phyloP scores from a whole-genome alignment of 495 filamentous ascomycete species.

The Jackrogersella multiformis region DNA sequence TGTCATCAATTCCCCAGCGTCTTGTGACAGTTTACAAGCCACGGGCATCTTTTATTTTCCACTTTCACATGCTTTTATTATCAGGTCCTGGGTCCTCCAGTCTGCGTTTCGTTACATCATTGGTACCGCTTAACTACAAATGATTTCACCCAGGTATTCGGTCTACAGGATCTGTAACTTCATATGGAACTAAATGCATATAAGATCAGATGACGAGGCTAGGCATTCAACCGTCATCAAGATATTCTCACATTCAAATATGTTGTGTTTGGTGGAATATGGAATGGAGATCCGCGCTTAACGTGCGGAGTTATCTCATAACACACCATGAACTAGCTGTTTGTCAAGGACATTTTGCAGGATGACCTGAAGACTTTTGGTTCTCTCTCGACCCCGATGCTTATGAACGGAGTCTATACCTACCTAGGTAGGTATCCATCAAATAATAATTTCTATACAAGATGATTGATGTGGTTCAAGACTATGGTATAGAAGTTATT shows the following conservation, averaged over 20 bases:
- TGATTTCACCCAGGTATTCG: slow-evolving; percentile 2
- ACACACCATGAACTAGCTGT: background rate
- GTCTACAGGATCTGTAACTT: slow-evolving; percentile 10
- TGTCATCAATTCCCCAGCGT: background rate
- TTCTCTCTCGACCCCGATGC: background rate
- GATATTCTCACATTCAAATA: background rate
- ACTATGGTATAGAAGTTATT: background rate
- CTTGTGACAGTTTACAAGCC: slow-evolving; percentile 25
- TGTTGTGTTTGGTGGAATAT: background rate
- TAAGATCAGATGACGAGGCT: too few species aligned
- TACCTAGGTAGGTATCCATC: background rate
- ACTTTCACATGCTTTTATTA: slow-evolving; percentile 31
- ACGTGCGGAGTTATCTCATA: background rate
- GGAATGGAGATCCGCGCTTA: slow-evolving; percentile 40
- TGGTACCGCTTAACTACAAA: slow-evolving; percentile 7
- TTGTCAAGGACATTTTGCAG: background rate
- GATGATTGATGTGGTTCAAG: background rate
- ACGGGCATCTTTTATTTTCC: background rate
- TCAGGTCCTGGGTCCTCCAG: background rate
- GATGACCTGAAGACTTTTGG: background rate
- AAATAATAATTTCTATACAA: background rate
- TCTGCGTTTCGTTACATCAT: slow-evolving; percentile 30
- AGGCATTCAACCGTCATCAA: too few species aligned
- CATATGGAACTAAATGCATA: too few species aligned
- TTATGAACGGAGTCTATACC: background rate